A percentile compares a stretch with the other conserved stretches of the same genome.
These are phyloP conservation scores for Artemisia annua DNA, from an alignment of 129 eudicot genomes.

Conservation along the genomic window DNA sequence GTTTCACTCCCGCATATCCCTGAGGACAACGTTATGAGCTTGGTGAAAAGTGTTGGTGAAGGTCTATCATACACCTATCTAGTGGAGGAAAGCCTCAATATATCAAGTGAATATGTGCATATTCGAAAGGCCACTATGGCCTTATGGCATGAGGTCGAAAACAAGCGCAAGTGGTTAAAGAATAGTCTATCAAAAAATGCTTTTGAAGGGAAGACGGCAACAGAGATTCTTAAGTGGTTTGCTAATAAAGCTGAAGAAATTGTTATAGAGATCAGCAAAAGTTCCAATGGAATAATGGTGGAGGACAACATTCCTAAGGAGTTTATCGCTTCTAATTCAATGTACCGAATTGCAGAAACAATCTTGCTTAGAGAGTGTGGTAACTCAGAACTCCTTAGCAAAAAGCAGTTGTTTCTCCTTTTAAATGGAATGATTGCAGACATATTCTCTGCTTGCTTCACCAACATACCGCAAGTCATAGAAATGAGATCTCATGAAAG, in stretches of 20 bases:
- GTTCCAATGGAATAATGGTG: neutral
- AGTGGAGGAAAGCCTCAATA: slow-evolving; percentile 14
- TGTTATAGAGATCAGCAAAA: neutral
- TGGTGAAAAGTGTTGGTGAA: slow-evolving; percentile 17
- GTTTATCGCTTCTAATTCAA: neutral
- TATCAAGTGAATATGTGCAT: neutral
- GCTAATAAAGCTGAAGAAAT: neutral
- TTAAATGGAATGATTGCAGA: slow-evolving; percentile 8
- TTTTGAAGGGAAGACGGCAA: neutral
- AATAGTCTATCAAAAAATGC: neutral
- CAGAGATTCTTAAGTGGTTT: neutral
- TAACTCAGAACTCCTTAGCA: neutral
- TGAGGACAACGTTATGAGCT: neutral
- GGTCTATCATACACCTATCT: slow-evolving; percentile 14
- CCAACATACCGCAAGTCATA: slow-evolving; percentile 4
- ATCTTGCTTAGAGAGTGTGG: neutral
- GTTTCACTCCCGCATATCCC: neutral
- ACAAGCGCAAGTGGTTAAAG: neutral
- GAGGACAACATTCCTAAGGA: slow-evolving; percentile 2
- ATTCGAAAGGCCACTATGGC: neutral
- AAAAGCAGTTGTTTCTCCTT: neutral
- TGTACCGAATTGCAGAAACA: slow-evolving; percentile 6
- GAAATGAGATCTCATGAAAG: neutral
- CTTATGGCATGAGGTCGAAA: slow-evolving; percentile 7
- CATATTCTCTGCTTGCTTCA: slow-evolving; percentile 15